Conservation (phyloP, 768 basidiomycete species). For the Filobasidium floriforme region DNA sequence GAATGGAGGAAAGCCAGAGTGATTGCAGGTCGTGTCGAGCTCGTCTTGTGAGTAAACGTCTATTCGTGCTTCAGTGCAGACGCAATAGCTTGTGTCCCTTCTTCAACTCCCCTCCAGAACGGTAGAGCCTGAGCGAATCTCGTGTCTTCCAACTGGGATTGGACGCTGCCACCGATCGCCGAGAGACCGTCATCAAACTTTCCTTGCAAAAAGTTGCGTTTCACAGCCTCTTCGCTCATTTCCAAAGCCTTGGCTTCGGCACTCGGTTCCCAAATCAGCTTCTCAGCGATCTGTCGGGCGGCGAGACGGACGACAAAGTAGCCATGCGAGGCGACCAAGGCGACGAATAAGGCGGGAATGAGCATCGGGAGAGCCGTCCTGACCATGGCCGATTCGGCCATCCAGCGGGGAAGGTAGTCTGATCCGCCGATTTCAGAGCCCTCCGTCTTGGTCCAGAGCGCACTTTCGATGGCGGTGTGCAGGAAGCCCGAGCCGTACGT, state of each 20-base stretch:
- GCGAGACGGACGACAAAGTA: conserved; percentile 60
- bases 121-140: background rate
- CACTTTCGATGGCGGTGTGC: conserved; percentile 21
- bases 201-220: conserved; percentile 26
- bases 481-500: conserved; percentile 20
- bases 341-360: conserved; percentile 61
- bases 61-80: conserved; percentile 36
- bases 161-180: conserved; percentile 5
- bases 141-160: conserved; percentile 5
- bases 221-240: conserved; percentile 53
- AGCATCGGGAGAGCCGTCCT: conserved; percentile 43
- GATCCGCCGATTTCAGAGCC: conserved; percentile 16
- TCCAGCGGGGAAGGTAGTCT: conserved; percentile 14
- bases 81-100: conserved; percentile 40
- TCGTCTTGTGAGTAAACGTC: background rate
- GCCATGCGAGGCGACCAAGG: conserved; percentile 78
- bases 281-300: conserved; percentile 64
- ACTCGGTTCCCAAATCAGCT: conserved; percentile 68
- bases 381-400: conserved; percentile 15
- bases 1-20: too few relatives aligned
- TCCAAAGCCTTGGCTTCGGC: conserved; percentile 58
- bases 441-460: conserved; percentile 24
- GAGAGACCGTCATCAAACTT: conserved; percentile 20
- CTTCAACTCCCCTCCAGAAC: conserved; percentile 43
- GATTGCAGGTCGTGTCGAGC: background rate